Evolutionary conservation across 2,329 filamentous ascomycete species (phyloP), one percentile per base, ranked within the genome.

Genomic region (Dactylellina leptospora): DNA sequence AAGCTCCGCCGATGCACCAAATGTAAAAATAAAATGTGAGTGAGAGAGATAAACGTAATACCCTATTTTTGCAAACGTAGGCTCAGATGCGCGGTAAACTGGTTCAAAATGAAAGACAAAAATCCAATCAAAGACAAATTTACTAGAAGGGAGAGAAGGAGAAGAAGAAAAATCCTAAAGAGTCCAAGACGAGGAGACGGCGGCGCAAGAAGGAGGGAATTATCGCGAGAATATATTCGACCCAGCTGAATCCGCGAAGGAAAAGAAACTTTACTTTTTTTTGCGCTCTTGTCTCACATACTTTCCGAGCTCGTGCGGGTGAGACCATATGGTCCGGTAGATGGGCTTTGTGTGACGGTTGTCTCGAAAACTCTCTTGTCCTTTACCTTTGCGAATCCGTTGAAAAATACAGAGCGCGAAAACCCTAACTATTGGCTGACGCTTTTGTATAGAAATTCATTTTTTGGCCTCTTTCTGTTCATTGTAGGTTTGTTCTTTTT

Each of bases 161-260:
- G 4, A 58, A 36, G 42, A 16, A 20, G 8, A 50, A 42, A 25
- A 48, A 42, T 51, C 40, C 45, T 20, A 36, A 28, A 18, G 42
- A 45, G 23, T 50, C 51, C 42, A 20, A 66, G 51, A n/a, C n/a
- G n/a, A 53, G 33, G 20, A 68, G 64, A 61, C 53, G 58, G 66
- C 66, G 66, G 66, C 62, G 66, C 58, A 47, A 55, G 51, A 71
- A 62, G 66, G 66, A 71, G 58, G 44, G 66, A 71, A 58, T 71
- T 62, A 61, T 63, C 33, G 51, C 45, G 66, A 71, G 51, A 60
- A 71, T 56, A 61, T 71, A 71, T 71, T 45, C n/a, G 18, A 51
- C 51, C 30, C 22, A 13, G 3, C 33, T 3, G 51, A 25, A 27
- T 13, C n/a, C 18, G 10, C n/a, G 8, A 3, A 28, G 20, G 16